Conservation (phyloP, 306 rosid species). For the Carpinus fangiana region DNA sequence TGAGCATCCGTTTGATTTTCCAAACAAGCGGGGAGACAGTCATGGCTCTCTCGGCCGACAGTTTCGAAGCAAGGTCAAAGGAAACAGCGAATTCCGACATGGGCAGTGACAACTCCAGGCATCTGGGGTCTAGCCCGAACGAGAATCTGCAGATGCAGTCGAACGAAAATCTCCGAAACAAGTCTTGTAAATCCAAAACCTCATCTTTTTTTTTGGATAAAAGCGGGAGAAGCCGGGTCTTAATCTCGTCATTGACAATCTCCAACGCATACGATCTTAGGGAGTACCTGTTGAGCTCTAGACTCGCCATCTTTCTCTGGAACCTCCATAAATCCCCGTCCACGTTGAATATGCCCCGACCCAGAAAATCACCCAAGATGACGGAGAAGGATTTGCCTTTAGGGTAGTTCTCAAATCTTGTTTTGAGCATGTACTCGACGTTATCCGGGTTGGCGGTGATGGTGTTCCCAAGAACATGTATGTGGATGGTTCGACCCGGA, state of each 20-base stretch:
- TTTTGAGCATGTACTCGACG: constrained; percentile 75
- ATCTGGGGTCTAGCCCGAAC: constrained; percentile 74
- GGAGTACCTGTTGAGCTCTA: constrained; percentile 52
- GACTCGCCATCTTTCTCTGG: constrained; percentile 63
- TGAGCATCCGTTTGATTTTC: constrained; percentile 67
- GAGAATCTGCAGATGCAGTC: constrained; percentile 69
- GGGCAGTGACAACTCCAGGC: constrained; percentile 58
- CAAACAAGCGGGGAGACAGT: constrained; percentile 58
- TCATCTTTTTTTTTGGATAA: constrained; percentile 8
- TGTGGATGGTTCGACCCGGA: constrained; percentile 65
- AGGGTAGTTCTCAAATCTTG: constrained; percentile 68
- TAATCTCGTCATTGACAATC: constrained; percentile 57
- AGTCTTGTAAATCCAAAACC: constrained; percentile 68
- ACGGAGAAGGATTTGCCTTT: constrained; percentile 68
- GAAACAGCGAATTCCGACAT: constrained; percentile 61
- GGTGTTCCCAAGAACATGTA: constrained; percentile 63
- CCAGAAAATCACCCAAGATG: constrained; percentile 73
- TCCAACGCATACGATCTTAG: constrained; percentile 60
- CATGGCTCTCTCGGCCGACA: constrained; percentile 89
- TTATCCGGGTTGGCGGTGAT: constrained; percentile 74
- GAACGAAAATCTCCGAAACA: constrained; percentile 67
- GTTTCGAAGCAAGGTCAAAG: constrained; percentile 65
- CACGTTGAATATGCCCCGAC: constrained; percentile 82
- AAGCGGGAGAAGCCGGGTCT: constrained; percentile 59
- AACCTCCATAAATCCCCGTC: constrained; percentile 76